Base-by-base conservation (phyloP, 2,329 filamentous ascomycete species). In the Monosporascus sp. region DNA sequence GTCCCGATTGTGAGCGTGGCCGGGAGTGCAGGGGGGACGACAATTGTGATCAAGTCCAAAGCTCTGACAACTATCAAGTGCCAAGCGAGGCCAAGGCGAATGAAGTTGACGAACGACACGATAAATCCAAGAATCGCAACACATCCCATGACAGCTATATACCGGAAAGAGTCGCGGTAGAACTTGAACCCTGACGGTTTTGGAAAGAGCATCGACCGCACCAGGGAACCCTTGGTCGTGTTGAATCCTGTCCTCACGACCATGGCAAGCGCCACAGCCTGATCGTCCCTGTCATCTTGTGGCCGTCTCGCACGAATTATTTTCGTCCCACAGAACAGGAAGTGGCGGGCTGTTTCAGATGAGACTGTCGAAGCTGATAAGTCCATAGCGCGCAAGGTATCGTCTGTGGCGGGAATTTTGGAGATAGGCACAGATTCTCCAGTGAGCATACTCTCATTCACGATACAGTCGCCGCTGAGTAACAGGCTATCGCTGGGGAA, bases 171-270 rank as follows among this genome's bases (percentile, higher is more conserved):
- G 70, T 99, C 94, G 43, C 90, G 85, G 70, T 99, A 99, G 68
- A 99, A 99, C 65, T 95, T 97, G 81, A 99, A 99, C 0, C 93
- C 93, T 1, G 93, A 96, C 1, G 94, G 94, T 66, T 99, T 99
- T 0, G 94, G 95, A 67, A 99, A 99, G 38, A 99, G 81, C 93
- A 99, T 99, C 1, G 94, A 97, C 24, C 94, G 88, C 54, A 99
- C 91, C 18, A 99, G 76, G 9, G 94, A 90, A 24, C 94, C 94
- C 69, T 99, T 99, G 2, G 94, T 99, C 0, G 94, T 99, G 68
- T 95, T 95, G 73, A 99, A 99, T 2, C 94, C 94, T 2, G 92
- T 99, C 57, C 94, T 84, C 27, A 97, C 86, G 17, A 96, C 91
- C 72, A 99, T 86, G 14, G 93, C 94, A 37, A 99, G 77, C 2